These are phyloP conservation scores for Rugonectria rugulosa DNA, from an alignment of 2,329 filamentous ascomycete genomes.

Conservation along the genomic window DNA sequence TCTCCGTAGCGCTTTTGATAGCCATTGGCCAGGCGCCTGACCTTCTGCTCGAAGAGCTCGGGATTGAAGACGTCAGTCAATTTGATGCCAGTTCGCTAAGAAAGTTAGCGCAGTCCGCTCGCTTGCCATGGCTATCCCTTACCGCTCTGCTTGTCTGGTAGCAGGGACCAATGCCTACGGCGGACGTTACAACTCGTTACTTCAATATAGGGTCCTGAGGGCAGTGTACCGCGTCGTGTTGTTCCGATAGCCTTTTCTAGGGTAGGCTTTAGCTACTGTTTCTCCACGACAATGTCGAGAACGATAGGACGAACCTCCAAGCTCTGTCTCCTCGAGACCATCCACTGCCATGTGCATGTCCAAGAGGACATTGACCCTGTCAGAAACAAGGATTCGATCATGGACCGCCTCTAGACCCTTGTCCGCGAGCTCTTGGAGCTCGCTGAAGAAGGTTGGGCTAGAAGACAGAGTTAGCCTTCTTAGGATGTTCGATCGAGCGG, in stretches of 20 bases:
- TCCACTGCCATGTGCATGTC: slow-evolving; percentile 73
- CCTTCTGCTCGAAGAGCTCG: slow-evolving; percentile 70
- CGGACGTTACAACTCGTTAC: slow-evolving; percentile 33
- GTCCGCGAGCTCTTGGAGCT: slow-evolving; percentile 49
- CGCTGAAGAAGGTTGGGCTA: slow-evolving; percentile 50
- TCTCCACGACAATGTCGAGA: slow-evolving; percentile 24
- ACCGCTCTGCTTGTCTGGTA: slow-evolving; percentile 43
- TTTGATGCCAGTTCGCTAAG: slow-evolving; percentile 68
- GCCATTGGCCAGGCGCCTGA: slow-evolving; percentile 66
- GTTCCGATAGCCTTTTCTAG: slow-evolving; percentile 44
- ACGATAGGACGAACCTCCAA: slow-evolving; percentile 44
- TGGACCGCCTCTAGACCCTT: slow-evolving; percentile 47
- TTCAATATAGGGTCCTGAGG: slow-evolving; percentile 29
- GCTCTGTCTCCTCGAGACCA: slow-evolving; percentile 68
- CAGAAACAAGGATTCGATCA: slow-evolving; percentile 67
- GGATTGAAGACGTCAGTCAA: slow-evolving; percentile 73
- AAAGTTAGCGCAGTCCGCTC: slow-evolving; percentile 32
- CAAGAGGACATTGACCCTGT: slow-evolving; percentile 69
- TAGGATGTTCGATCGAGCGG: slow-evolving; percentile 27
- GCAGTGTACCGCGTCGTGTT: slow-evolving; percentile 45
- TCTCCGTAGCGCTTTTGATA: slow-evolving; percentile 71
- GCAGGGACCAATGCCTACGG: slow-evolving; percentile 49
- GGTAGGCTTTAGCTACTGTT: slow-evolving; percentile 38
- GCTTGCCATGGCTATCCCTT: slow-evolving; percentile 28
- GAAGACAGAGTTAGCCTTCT: slow-evolving; percentile 33